Evolutionary conservation across 2,329 filamentous ascomycete species (phyloP), one percentile per base, ranked within the genome.

Genomic region (Apiospora arundinis): DNA sequence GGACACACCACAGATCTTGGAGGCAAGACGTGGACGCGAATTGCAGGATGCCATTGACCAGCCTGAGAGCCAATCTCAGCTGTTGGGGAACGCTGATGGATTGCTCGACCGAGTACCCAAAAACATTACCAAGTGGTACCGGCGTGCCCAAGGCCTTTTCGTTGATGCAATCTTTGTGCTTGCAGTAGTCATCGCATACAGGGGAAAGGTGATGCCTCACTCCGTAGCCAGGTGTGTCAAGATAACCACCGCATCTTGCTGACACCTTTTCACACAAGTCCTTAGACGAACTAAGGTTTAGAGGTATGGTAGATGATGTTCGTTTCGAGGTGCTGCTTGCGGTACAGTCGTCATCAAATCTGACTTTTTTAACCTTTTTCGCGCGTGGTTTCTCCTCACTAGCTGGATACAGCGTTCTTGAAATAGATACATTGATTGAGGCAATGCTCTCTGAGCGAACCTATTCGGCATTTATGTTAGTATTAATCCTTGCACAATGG

Each of bases 81-180:
- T 73, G 72, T 4, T 73, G 25, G 0, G 69, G 48, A 5, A 73
- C 67, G 25, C 70, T 72, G 9, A 73, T 37, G 32, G 67, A 68
- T 12, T 28, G 25, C 16, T 72, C 71, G 11, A 72, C 45, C 0
- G 71, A 65, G 77, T 80, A 28, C 74, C 76, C 72, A 77, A 81
- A 70, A 21, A 69, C 65, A 12, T 37, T 44, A 42, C 69, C 42
- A 6, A 72, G 48, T 0, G 68, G 28, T 2, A 42, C 40, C 16
- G 71, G 69, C 2, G 69, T 67, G 21, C 67, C 23, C 6, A 72
- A 44, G 4, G n/a, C 45, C 23, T 69, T 65, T 32, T 45, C 11
- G 23, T 66, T 68, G 3, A 72, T 28, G 63, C 71, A 70, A 0
- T 72, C 69, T 14, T 45, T 70, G 23, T 67, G 71, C n/a, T 70